Conservation (phyloP, 352 stramenopile genomes). For the Plasmopara viticola region DNA sequence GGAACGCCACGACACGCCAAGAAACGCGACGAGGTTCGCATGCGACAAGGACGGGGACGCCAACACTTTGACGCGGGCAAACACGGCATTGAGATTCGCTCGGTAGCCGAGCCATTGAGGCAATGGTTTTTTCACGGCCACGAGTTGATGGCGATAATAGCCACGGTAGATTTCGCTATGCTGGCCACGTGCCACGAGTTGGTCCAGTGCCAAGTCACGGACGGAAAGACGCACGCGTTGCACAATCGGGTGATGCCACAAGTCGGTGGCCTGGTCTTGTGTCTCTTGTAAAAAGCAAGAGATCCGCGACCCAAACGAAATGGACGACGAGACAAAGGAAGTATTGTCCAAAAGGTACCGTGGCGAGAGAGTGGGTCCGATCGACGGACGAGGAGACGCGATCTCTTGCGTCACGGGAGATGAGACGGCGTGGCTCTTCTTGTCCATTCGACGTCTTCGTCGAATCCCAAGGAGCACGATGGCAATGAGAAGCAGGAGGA, state of each 20-base stretch:
- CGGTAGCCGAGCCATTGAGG: conserved; percentile 33
- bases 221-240: conserved; percentile 16
- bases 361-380: conserved; percentile 1
- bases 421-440: too few species aligned
- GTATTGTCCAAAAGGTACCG: conserved; percentile 13
- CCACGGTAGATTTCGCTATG: conserved; percentile 61
- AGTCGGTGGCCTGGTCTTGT: too few species aligned
- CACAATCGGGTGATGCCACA: conserved; percentile 13
- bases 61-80: conserved; percentile 34
- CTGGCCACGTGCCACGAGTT: conserved; percentile 26
- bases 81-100: conserved; percentile 38
- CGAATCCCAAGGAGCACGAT: conserved; percentile 21
- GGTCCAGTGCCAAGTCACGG: conserved; percentile 20
- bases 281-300: conserved; percentile 10
- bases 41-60: conserved; percentile 37
- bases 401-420: too few species aligned
- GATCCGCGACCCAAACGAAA: conserved; percentile 17
- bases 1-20: conserved; percentile 48
- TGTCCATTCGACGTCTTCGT: conserved; percentile 4
- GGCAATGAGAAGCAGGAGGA: conserved; percentile 14
- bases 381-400: too few species aligned
- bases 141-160: conserved; percentile 27
- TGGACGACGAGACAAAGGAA: conserved; percentile 13
- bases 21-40: conserved; percentile 34
- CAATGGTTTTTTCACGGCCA: conserved; percentile 60